Evolutionary conservation across 495 filamentous ascomycete species (phyloP), one percentile per base, ranked within the genome.

Genomic region (Gamarada debralockiae): DNA sequence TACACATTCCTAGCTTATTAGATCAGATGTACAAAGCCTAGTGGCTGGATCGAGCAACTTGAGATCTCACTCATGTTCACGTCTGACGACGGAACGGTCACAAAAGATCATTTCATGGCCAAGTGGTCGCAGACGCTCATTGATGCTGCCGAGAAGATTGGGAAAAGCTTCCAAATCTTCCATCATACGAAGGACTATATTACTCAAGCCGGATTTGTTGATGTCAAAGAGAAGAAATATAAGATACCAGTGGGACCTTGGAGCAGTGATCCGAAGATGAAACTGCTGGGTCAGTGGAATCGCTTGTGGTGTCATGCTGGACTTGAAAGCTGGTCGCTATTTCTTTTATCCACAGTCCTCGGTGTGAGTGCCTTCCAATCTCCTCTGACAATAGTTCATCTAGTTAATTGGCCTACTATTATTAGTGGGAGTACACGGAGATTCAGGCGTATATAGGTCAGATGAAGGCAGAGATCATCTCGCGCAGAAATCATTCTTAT

Each of bases 161-260:
- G 18, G 3, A 22, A 45, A 45, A 25, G 6, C 6, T 45, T 45
- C 42, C 6, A n/a, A 1, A 45, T 45, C 4, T 3, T 13, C 1
- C 14, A 25, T 17, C 1, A 12, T 17, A 1, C 20, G 12, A 14
- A 27, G 3, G 17, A 52, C 1, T 66, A 74, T 20, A 73, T 3
- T 86, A 82, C 82, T 72, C 10, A 41, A 31, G 75, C 70, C 6
- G 74, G 75, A 6, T 81, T 81, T 54, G 62, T 67, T 9, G 67
- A 76, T 21, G 63, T 79, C 14, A 65, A 63, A 13, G 70, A 76
- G 46, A 58, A 64, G 24, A 59, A 53, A 10, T 75, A 73, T 54
- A 79, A 80, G 50, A 67, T 75, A 54, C 79, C 79, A 0, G 48
- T 52, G 3, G 36, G 48, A 10, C 3, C 34, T 5, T 52, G 48